These are phyloP conservation scores for Amniculicola lignicola DNA, from an alignment of 495 filamentous ascomycete species.

Conservation along the genomic window DNA sequence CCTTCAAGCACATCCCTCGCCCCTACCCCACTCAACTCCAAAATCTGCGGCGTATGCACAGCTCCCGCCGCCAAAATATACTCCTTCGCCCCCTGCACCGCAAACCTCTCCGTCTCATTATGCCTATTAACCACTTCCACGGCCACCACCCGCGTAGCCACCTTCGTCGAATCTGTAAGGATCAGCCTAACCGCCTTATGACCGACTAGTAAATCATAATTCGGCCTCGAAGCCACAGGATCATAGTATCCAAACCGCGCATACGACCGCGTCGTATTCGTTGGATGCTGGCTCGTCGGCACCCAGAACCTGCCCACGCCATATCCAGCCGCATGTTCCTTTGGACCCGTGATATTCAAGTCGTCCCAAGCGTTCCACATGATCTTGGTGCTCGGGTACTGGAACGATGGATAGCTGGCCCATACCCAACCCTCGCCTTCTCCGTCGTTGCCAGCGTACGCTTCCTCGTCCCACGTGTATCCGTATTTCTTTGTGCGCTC, in stretches of 20 bases:
- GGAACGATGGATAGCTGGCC: constrained; percentile 44
- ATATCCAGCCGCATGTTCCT: constrained; percentile 11
- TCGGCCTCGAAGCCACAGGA: constrained; percentile 4
- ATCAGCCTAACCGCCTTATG: constrained; percentile 21
- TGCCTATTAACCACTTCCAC: too few relatives aligned
- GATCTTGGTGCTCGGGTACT: constrained; percentile 33
- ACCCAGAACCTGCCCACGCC: constrained; percentile 20
- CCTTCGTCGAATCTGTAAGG: constrained; percentile 5
- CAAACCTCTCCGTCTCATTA: constrained; percentile 20
- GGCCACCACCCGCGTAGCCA: constrained; percentile 43
- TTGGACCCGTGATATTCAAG: constrained; percentile 5
- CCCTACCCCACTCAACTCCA: constrained; percentile 21
- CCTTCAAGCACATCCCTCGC: constrained; percentile 14
- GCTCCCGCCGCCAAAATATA: constrained; percentile 40
- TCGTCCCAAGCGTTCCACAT: constrained; percentile 27
- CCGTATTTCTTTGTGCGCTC: constrained; percentile 7
- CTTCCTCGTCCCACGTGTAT: constrained; percentile 42
- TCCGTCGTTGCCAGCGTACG: too few relatives aligned
- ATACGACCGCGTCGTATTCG: constrained; percentile 20
- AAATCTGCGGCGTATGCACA: constrained; percentile 18
- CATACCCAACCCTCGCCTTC: constrained; percentile 41
- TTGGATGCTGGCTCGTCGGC: constrained; percentile 12
- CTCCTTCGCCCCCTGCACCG: constrained; percentile 51
- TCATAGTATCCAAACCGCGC: constrained; percentile 27
- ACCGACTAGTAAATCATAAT: constrained; percentile 27